These are phyloP conservation scores for Theobroma grandiflorum DNA, from an alignment of 441 rosid species.

Conservation along the genomic window DNA sequence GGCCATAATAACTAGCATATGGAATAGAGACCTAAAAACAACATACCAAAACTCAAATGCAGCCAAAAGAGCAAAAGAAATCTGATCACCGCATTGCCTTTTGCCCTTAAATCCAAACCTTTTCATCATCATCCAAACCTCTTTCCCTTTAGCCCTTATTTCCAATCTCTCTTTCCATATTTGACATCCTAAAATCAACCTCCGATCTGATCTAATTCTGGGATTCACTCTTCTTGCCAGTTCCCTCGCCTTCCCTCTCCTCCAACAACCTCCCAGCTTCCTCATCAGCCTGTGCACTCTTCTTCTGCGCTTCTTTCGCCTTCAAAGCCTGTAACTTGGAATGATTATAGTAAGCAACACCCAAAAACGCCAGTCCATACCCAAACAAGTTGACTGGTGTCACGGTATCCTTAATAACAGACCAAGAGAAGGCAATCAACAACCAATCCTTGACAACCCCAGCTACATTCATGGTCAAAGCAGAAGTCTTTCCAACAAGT, in stretches of 20 bases:
- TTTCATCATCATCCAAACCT: conserved; percentile 19
- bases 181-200: conserved; percentile 30
- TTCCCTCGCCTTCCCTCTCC: conserved; percentile 70
- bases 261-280: conserved; percentile 87
- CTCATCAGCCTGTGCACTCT: conserved; percentile 67
- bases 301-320: conserved; percentile 91
- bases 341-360: conserved; percentile 93
- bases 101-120: conserved; percentile 45
- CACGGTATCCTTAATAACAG: conserved; percentile 92
- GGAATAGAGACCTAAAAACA: conserved; percentile 34
- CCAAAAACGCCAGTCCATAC: conserved; percentile 85
- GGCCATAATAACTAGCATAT: conserved; percentile 40
- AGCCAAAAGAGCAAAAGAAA: conserved; percentile 43
- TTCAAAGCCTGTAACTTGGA: conserved; percentile 90
- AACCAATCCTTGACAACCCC: conserved; percentile 99
- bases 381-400: conserved; percentile 87
- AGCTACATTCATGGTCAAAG: conserved; percentile 97
- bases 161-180: conserved; percentile 36
- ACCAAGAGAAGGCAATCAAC: conserved; percentile 95
- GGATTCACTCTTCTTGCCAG: conserved; percentile 68
- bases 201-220: conserved; percentile 47
- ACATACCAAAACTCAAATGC: conserved; percentile 37
- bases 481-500: conserved; percentile 95
- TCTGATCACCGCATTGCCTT: conserved; percentile 30
- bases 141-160: conserved; percentile 55